phyloP scores from a whole-genome alignment of 441 rosid genomes.

The Erysimum cheiri region DNA sequence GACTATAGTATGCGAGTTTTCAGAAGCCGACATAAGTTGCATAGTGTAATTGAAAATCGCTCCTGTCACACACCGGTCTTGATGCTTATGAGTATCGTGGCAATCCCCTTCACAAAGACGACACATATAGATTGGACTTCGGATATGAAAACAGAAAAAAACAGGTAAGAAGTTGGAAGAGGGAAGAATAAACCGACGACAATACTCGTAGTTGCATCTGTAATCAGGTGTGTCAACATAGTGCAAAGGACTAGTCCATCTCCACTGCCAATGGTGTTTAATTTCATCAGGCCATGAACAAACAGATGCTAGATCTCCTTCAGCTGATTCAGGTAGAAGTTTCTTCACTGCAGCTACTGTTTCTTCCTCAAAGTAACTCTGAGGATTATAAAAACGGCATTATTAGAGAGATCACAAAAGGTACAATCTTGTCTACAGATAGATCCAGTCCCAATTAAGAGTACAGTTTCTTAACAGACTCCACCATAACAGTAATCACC shows the following conservation, averaged over 20 bases:
- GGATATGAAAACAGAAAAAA: background rate
- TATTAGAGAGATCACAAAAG: constrained; percentile 24
- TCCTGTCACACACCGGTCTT: constrained; percentile 77
- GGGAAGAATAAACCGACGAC: constrained; percentile 57
- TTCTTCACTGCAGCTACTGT: constrained; percentile 66
- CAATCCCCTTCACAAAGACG: constrained; percentile 74
- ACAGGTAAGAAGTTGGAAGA: background rate
- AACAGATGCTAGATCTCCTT: constrained; percentile 85
- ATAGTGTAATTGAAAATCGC: constrained; percentile 86
- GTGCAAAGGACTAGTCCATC: constrained; percentile 88
- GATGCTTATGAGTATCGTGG: constrained; percentile 68
- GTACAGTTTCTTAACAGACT: background rate
- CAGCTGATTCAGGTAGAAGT: constrained; percentile 78
- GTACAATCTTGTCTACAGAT: background rate
- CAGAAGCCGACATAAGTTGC: constrained; percentile 67
- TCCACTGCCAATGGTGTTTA: constrained; percentile 65
- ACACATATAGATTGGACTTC: background rate
- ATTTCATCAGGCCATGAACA: constrained; percentile 96
- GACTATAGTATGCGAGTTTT: constrained; percentile 37
- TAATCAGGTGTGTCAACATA: constrained; percentile 93
- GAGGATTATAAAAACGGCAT: constrained; percentile 28
- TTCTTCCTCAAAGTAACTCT: constrained; percentile 77
- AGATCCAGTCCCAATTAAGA: background rate
- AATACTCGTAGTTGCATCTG: constrained; percentile 79
- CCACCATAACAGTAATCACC: background rate